phyloP scores from a whole-genome alignment of 495 filamentous ascomycete genomes.

The Podospora tetraspora region DNA sequence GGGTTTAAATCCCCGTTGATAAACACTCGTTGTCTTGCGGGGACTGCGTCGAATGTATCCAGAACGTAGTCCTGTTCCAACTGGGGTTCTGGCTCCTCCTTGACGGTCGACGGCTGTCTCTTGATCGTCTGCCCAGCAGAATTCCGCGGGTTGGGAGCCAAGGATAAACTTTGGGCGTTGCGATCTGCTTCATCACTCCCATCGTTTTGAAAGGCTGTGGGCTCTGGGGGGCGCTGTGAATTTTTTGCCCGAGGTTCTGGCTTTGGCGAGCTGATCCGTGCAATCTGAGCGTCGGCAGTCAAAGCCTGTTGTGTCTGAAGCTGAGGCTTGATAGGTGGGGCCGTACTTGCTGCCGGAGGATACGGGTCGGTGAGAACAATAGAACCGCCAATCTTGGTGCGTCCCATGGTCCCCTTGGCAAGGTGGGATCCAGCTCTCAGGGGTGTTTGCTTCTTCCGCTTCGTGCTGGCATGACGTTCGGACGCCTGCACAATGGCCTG shows the following conservation, averaged over 20 bases:
- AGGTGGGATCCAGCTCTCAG: slow-evolving; percentile 31
- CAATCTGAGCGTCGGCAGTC: neutral
- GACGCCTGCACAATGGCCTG: slow-evolving; percentile 42
- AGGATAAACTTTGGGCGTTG: neutral
- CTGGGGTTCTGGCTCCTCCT: slow-evolving; percentile 50
- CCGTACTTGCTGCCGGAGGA: neutral
- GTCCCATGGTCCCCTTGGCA: slow-evolving; percentile 34
- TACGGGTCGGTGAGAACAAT: slow-evolving; percentile 22
- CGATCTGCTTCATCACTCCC: neutral
- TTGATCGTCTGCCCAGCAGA: slow-evolving; percentile 20
- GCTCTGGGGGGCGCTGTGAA: slow-evolving; percentile 7
- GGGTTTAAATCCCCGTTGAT: neutral
- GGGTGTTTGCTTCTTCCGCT: slow-evolving; percentile 48
- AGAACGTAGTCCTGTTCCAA: slow-evolving; percentile 12
- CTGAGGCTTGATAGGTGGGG: slow-evolving; percentile 2
- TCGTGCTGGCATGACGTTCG: slow-evolving; percentile 46
- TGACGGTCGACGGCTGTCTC: slow-evolving; percentile 58
- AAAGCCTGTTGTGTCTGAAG: neutral
- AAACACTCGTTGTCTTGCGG: slow-evolving; percentile 28
- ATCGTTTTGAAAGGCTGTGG: neutral
- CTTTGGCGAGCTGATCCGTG: slow-evolving; percentile 16
- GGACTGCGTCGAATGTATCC: slow-evolving; percentile 31
- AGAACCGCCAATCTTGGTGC: slow-evolving; percentile 24
- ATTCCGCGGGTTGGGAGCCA: neutral
- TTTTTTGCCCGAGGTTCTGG: slow-evolving; percentile 16